These are phyloP conservation scores for Gymnopus androsaceus DNA, from an alignment of 1,284 basidiomycete species.

Conservation along the genomic window DNA sequence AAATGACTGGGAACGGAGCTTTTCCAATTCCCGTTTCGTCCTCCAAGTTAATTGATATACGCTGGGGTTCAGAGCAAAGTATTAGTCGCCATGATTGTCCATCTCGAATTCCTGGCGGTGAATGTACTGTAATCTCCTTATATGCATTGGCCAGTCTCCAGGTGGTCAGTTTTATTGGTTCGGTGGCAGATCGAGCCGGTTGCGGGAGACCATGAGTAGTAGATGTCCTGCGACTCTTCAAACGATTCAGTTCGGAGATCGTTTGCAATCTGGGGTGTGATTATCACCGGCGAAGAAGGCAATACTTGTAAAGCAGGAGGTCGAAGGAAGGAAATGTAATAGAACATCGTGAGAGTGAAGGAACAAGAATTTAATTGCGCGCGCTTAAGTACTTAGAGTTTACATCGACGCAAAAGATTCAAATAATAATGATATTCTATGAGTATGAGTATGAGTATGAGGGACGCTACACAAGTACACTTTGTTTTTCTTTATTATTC, in stretches of 20 bases:
- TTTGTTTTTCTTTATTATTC: neutral
- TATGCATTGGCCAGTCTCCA: conserved; percentile 69
- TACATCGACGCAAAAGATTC: neutral
- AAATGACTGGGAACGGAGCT: conserved; percentile 59
- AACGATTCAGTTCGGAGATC: conserved; percentile 75
- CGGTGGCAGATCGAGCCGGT: conserved; percentile 31
- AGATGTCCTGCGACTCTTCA: conserved; percentile 52
- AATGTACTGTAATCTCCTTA: conserved; percentile 67
- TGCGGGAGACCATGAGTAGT: conserved; percentile 48
- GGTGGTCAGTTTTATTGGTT: conserved; percentile 67
- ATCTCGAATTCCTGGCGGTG: conserved; percentile 52
- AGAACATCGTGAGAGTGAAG: conserved; percentile 55
- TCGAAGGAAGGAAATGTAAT: conserved; percentile 76
- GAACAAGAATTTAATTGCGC: neutral
- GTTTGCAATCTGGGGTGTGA: conserved; percentile 78
- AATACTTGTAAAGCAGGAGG: conserved; percentile 60
- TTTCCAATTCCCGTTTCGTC: conserved; percentile 35
- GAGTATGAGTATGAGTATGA: neutral
- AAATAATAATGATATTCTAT: neutral
- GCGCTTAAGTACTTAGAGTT: neutral
- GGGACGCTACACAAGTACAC: neutral
- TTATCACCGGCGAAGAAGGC: conserved; percentile 43
- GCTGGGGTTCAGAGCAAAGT: conserved; percentile 40
- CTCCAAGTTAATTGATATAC: conserved; percentile 28
- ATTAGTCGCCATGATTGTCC: conserved; percentile 68